Evolutionary conservation across 768 basidiomycete genomes (phyloP).

Genomic region (Cyathus striatus): DNA sequence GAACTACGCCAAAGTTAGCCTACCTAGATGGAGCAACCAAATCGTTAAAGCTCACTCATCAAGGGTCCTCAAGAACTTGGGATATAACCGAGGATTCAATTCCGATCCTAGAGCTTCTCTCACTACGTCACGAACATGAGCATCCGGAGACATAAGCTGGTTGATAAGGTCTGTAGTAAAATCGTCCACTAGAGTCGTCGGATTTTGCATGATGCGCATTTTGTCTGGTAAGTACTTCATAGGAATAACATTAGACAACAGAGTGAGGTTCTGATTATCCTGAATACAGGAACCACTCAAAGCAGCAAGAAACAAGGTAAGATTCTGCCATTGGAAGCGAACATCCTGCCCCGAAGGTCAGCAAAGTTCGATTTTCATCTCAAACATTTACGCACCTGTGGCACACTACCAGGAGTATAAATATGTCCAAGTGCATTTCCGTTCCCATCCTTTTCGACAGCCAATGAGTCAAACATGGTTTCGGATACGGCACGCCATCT

Average conservation of each 20-base stretch:
- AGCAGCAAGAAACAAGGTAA: constrained; percentile 72
- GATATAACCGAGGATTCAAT: constrained; percentile 65
- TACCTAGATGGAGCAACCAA: background rate
- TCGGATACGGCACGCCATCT: constrained; percentile 68
- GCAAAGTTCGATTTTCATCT: background rate
- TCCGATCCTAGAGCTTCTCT: constrained; percentile 80
- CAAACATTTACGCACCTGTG: constrained; percentile 16
- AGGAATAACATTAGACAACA: constrained; percentile 51
- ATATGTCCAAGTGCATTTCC: too few relatives aligned
- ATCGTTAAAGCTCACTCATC: constrained; percentile 59
- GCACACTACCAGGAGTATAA: too few relatives aligned
- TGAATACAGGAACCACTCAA: constrained; percentile 62
- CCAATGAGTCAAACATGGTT: constrained; percentile 43
- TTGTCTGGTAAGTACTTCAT: constrained; percentile 61
- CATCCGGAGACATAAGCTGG: constrained; percentile 56
- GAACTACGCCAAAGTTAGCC: constrained; percentile 30
- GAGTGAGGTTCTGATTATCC: constrained; percentile 44
- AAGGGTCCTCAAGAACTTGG: constrained; percentile 62
- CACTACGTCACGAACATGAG: constrained; percentile 71
- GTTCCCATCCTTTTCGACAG: constrained; percentile 22
- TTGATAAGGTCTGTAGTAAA: constrained; percentile 71
- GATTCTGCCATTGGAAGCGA: constrained; percentile 80
- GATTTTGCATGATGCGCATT: constrained; percentile 59
- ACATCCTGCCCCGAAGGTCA: constrained; percentile 44
- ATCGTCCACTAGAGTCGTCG: constrained; percentile 49